Evolutionary conservation across 768 basidiomycete genomes (phyloP), one percentile per base, ranked within the genome.

Genomic region (Pisolithus albus): DNA sequence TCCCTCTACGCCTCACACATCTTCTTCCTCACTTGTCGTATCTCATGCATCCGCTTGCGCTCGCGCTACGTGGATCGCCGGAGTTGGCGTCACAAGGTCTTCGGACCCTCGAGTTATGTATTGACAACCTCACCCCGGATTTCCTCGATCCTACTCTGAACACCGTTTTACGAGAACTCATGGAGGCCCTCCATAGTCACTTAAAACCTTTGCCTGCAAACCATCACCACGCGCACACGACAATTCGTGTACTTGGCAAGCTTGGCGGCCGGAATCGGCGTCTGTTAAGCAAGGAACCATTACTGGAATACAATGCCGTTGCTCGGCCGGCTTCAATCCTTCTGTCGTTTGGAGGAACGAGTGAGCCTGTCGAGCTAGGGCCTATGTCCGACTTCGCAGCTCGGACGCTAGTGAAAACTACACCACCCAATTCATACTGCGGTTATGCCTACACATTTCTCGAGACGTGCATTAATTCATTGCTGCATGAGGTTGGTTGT

Each of bases 71-170:
- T 47, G 93, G 93, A 36, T 82, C 80, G 37, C 80, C 85, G 6
- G 96, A 99, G 49, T 81, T 96, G 43, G 88, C 97, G 49, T 86
- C 92, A 21, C 96, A 99, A 72, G 96, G 96, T 42, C 73, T 99
- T 23, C 82, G 96, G 6, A 99, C 96, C 0, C 80, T 99, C 52
- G 96, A 99, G 67, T 77, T 99, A n/a, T 98, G 95, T 70, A 95
- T 98, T 61, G 96, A 99, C 72, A 99, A 98, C 64, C 79, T 99
- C 24, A 96, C 92, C 0, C 92, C 92, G 2, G 96, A 98, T 69
- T 98, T 98, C 73, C 78, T 99, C 26, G 95, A 98, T 61, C 96
- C 96, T 3, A 94, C 92, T 2, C 81, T 98, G 56, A 90, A 84
- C 55, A 91, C 89, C 0, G 93, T 98, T 41, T 76, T 96, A 40